These are phyloP conservation scores for Suillus discolor DNA, from an alignment of 768 basidiomycete species.

Conservation along the genomic window DNA sequence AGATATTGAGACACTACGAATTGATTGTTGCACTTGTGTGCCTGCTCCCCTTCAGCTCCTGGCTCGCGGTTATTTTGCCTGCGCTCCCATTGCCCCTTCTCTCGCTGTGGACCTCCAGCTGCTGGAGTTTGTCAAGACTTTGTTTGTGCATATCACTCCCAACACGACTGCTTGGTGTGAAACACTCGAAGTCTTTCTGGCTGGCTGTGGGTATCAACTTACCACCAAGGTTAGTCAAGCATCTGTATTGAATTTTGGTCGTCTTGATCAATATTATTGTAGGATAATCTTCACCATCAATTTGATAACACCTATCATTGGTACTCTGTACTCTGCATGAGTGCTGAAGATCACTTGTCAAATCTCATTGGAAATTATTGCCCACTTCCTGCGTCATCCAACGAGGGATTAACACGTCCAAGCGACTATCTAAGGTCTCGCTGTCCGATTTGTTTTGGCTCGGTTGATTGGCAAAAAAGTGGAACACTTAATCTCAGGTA, in stretches of 20 bases:
- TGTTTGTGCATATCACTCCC: constrained; percentile 30
- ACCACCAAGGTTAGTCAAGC: neutral
- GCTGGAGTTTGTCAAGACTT: constrained; percentile 27
- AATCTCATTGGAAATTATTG: constrained; percentile 16
- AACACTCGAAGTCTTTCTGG: constrained; percentile 27
- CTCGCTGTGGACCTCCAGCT: constrained; percentile 35
- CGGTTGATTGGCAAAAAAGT: constrained; percentile 1
- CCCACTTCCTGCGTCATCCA: neutral
- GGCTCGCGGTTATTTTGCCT: constrained; percentile 27
- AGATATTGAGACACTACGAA: constrained; percentile 3
- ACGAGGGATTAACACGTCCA: neutral
- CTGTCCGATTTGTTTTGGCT: constrained; percentile 32
- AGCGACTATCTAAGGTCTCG: constrained; percentile 18
- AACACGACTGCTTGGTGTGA: constrained; percentile 31
- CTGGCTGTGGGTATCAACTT: constrained; percentile 18
- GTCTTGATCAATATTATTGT: neutral
- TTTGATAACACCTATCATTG: constrained; percentile 30
- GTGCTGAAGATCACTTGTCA: constrained; percentile 23
- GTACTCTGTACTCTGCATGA: constrained; percentile 22
- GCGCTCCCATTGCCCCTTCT: constrained; percentile 29
- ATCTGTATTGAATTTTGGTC: neutral
- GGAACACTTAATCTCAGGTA: neutral
- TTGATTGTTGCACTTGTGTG: neutral
- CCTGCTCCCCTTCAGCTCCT: constrained; percentile 29
- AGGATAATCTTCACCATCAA: constrained; percentile 26